Evolutionary conservation across 106 monocot genomes (phyloP).

Genomic region (Dendrobium huoshanense): DNA sequence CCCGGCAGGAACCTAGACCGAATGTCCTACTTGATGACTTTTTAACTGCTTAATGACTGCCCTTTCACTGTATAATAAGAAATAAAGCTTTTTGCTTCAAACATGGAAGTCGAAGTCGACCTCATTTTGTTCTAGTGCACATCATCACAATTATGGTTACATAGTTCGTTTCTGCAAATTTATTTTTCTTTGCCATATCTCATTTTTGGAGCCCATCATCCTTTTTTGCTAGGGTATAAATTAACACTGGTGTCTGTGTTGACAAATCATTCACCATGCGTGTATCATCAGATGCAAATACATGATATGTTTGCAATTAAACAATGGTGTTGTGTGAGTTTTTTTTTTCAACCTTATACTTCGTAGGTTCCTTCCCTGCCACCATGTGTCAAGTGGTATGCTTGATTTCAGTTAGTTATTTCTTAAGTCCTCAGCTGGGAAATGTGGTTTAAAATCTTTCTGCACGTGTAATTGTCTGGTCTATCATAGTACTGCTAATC

Average conservation of each 20-base stretch:
- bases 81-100: too few species aligned
- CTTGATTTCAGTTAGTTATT: neutral
- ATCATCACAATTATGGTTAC: neutral
- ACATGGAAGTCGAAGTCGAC: too few species aligned
- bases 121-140: too few species aligned
- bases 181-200: neutral
- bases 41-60: too few species aligned
- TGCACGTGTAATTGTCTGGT: neutral
- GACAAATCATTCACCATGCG: neutral
- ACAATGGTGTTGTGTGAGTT: too few species aligned
- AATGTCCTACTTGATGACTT: too few species aligned
- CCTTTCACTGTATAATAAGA: too few species aligned
- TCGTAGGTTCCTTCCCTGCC: too few species aligned
- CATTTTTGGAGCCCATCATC: neutral
- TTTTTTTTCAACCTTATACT: too few species aligned
- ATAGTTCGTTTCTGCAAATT: neutral
- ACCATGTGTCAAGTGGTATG: neutral
- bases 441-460: too few species aligned
- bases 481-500: neutral
- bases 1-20: too few species aligned
- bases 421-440: neutral
- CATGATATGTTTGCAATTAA: neutral
- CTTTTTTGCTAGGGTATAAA: neutral
- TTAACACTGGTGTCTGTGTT: neutral
- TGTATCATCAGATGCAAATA: neutral